These are phyloP conservation scores for Rhododendron molle DNA, from an alignment of 148 eudicot genomes.

Conservation along the genomic window DNA sequence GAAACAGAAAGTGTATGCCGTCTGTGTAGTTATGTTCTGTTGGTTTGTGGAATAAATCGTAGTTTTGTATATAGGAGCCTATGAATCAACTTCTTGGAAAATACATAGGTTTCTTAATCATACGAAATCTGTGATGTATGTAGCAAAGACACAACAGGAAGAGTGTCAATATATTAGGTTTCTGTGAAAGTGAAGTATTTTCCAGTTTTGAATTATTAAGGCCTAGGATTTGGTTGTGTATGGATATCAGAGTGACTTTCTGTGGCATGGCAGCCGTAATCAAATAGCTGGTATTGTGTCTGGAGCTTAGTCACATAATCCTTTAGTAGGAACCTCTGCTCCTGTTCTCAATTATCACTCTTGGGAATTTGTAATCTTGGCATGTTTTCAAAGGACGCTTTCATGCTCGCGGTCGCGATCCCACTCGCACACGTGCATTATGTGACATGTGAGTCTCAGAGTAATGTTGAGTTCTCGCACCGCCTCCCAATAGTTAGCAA, in stretches of 20 bases:
- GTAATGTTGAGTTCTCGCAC: neutral
- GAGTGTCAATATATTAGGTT: neutral
- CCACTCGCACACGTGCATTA: too few relatives aligned
- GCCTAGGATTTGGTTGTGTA: neutral
- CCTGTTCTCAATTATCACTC: neutral
- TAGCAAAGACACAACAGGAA: neutral
- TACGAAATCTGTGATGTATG: neutral
- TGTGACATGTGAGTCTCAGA: neutral
- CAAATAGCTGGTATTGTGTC: neutral
- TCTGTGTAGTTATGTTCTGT: neutral
- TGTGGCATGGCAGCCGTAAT: neutral
- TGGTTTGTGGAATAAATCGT: neutral
- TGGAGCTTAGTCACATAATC: neutral
- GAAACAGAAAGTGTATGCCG: neutral
- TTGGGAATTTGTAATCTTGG: too few relatives aligned
- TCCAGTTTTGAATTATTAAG: too few relatives aligned
- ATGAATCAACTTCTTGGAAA: neutral
- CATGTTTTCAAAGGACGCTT: too few relatives aligned
- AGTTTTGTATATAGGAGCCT: neutral
- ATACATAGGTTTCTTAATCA: neutral
- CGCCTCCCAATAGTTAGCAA: neutral
- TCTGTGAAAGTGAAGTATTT: too few relatives aligned
- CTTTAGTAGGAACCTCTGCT: neutral
- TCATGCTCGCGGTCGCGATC: too few relatives aligned
- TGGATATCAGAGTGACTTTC: neutral